Evolutionary conservation across 495 filamentous ascomycete species (phyloP), one percentile per base, ranked within the genome.

Genomic region (Penicillium longicatenatum): DNA sequence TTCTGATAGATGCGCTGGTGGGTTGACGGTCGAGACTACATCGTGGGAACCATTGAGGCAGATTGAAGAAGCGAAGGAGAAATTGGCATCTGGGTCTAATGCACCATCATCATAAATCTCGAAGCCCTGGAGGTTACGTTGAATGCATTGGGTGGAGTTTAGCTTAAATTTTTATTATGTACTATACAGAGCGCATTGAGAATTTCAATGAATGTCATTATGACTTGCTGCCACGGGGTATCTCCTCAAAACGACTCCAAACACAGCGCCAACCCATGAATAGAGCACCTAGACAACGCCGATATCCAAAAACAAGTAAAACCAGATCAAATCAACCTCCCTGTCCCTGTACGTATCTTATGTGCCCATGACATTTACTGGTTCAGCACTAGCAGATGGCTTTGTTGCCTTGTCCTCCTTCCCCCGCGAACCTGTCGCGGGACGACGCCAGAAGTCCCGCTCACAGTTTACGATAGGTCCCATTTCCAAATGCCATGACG

Each of bases 1-100:
- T 59, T 65, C 33, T 17, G 51, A 31, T 70, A 96, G 91, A 54
- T 95, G 92, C 74, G 82, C 82, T 29, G 84, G 85, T 64, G 86
- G 81, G 53, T 84, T 93, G 69, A 89, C 81, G 59, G 88, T 92
- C 10, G 92, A 96, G 72, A 95, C 91, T 22, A 95, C 91, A 21
- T 75, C 81, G 48, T 93, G 89, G 89, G 90, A 94, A 54, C 69
- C 68, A 20, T 54, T 75, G 10, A 57, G 73, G 43, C 41, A 65
- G 43, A 67, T 63, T 5, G 62, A 71, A 50, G 69, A 74, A 52
- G 65, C 61, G 9, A 53, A 63, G 53, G 19, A 19, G 26, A 55
- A 33, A 8, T n/a, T 60, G 14, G 41, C 56, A 49, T 49, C 59
- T 9, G 52, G 20, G 12, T 41, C 50, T 19, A 43, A 54, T 29